phyloP scores from a whole-genome alignment of 2,329 filamentous ascomycete genomes.

The Fusarium hostae region DNA sequence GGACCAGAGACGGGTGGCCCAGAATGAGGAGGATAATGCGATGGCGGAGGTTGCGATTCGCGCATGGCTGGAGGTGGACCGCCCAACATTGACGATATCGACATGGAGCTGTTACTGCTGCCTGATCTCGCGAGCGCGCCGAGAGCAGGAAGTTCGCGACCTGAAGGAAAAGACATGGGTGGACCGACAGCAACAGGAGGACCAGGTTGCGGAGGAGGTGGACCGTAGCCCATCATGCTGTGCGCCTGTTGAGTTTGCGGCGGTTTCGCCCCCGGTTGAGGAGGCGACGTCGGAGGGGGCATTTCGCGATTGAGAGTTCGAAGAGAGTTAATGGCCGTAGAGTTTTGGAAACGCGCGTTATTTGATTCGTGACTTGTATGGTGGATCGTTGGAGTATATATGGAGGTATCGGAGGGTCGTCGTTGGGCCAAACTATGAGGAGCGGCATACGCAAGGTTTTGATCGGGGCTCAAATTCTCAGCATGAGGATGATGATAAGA shows the following conservation, averaged over 20 bases:
- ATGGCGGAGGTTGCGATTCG: conserved; percentile 54
- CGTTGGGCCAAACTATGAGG: conserved; percentile 47
- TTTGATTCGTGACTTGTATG: conserved; percentile 48
- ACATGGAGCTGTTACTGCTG: conserved; percentile 65
- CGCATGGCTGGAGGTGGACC: conserved; percentile 58
- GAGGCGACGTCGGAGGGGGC: conserved; percentile 59
- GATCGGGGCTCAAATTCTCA: conserved; percentile 40
- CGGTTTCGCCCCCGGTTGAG: conserved; percentile 50
- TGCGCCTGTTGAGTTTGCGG: conserved; percentile 46
- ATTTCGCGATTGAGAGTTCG: conserved; percentile 54
- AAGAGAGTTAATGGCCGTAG: conserved; percentile 57
- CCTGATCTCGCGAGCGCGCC: conserved; percentile 60
- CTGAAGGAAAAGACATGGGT: conserved; percentile 57
- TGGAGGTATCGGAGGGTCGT: conserved; percentile 58
- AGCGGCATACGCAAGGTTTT: conserved; percentile 47
- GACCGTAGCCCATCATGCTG: conserved; percentile 54
- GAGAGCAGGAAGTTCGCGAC: conserved; percentile 65
- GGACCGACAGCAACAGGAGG: conserved; percentile 57
- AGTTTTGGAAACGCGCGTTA: conserved; percentile 57
- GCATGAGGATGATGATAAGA: conserved; percentile 34
- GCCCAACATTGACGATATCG: conserved; percentile 70
- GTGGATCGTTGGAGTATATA: conserved; percentile 50
- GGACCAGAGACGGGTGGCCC: conserved; percentile 56
- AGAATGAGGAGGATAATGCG: conserved; percentile 57
- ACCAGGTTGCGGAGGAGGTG: conserved; percentile 57